Conservation (phyloP, 345 rosid species). For the Psidium guajava region DNA sequence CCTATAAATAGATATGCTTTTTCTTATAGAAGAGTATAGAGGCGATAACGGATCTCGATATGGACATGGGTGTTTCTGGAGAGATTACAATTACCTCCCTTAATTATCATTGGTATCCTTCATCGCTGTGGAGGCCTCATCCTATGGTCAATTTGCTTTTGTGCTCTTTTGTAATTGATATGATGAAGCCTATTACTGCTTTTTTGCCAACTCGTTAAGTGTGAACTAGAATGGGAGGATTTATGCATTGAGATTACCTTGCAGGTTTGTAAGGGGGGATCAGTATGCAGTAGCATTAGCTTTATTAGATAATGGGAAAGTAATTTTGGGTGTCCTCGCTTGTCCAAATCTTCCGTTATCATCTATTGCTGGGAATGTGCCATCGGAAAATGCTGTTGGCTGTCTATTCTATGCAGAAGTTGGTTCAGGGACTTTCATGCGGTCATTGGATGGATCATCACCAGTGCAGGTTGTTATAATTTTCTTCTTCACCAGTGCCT, state of each 20-base stretch:
- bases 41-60: neutral
- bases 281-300: conserved; percentile 92
- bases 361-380: conserved; percentile 22
- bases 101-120: neutral
- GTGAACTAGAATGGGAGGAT: neutral
- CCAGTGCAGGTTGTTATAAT: conserved; percentile 37
- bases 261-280: conserved; percentile 81
- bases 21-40: neutral
- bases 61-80: neutral
- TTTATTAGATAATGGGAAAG: conserved; percentile 79
- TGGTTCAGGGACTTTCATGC: conserved; percentile 83
- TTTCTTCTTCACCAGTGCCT: neutral
- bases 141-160: neutral
- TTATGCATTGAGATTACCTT: neutral
- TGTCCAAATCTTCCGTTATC: conserved; percentile 89
- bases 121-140: neutral
- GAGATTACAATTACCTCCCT: neutral
- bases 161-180: neutral
- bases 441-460: conserved; percentile 47
- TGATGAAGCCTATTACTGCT: neutral
- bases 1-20: neutral
- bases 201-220: neutral
- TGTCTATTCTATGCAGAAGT: conserved; percentile 71
- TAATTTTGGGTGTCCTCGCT: conserved; percentile 84
- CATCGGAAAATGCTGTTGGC: conserved; percentile 31